Base-by-base conservation (phyloP, 441 rosid species). In the Bruguiera hainesii region DNA sequence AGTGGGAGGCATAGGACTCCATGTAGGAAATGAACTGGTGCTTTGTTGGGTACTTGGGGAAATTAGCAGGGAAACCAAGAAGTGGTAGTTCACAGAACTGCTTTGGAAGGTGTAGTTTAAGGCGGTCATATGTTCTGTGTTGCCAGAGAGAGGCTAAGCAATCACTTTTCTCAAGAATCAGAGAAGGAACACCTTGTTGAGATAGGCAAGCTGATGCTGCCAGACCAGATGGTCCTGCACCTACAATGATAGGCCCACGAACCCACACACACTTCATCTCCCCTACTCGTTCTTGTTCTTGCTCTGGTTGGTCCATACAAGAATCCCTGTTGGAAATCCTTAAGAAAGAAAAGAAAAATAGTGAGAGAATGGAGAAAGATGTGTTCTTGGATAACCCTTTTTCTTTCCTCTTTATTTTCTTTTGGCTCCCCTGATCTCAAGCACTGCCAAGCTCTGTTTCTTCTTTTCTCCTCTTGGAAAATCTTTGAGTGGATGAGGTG, bases 171-270 rank as follows among this genome's bases (percentile, higher is more conserved):
- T 94, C 99, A 21, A 91, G 88, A 58, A 94, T 75, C 42, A 91
- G 73, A 18, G 85, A 88, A 46, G 98, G 85, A 10, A 94, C 79
- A 0, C 94, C 87, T 3, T 61, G 82, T 72, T 82, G 67, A 15
- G 82, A 74, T 0, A 90, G 83, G 74, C 97, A 88, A 49, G 98
- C 99, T 0, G 97, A 77, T 4, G 75, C 81, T 0, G 99, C 90
- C 39, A 94, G 61, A 64, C 99, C 99, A 21, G 99, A 91, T 0
- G 99, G 99, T n/a, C 99, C 99, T 1, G 98, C 99, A 8, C 99
- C 99, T 50, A 94, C 78, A 15, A 94, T 86, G 65, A 94, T 83
- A 33, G 97, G 93, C 7, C 91, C 89, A 7, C 70, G 55, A 57
- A 86, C 78, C 60, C 23, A 18, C 63, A 73, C 65, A 19, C 64